Conservation (phyloP, 108 stramenopile species). For the Pseudonitzschia delicatissima region DNA sequence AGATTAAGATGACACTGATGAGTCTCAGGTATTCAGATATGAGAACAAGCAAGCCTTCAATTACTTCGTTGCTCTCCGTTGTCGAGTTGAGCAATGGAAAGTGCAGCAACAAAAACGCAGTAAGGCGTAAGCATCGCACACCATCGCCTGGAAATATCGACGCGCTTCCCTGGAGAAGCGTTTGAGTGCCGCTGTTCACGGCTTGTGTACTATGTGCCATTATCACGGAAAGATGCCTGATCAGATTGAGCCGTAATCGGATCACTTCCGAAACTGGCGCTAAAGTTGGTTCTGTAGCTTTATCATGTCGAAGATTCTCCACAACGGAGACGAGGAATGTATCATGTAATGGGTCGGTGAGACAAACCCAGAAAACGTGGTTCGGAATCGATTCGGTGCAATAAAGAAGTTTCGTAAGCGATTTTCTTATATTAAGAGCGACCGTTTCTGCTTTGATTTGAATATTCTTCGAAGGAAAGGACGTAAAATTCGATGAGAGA, state of each 20-base stretch:
- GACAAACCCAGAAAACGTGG: slow-evolving; percentile 15
- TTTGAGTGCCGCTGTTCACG: not conserved
- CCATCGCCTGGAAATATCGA: not conserved
- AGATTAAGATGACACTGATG: not conserved
- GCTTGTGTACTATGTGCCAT: not conserved
- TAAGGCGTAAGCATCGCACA: slow-evolving; percentile 20
- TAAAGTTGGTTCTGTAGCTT: not conserved
- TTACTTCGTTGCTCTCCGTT: not conserved
- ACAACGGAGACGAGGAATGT: slow-evolving; percentile 5
- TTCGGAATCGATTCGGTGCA: not conserved
- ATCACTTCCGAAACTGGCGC: not conserved
- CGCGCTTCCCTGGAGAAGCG: not conserved
- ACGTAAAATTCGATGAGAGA: not conserved
- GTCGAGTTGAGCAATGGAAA: not conserved
- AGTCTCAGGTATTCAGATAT: slow-evolving; percentile 24
- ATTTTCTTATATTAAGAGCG: not conserved
- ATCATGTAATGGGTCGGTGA: slow-evolving; percentile 23
- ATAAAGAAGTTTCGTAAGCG: not conserved
- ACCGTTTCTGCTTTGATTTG: slow-evolving; percentile 8
- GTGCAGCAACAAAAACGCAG: slow-evolving; percentile 10
- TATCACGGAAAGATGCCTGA: slow-evolving; percentile 1
- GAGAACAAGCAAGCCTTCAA: not conserved
- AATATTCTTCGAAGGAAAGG: not conserved
- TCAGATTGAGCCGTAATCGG: slow-evolving; percentile 9
- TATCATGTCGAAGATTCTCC: not conserved